Evolutionary conservation across 164 flowering plant species (phyloP).

Genomic region (Dillenia suffruticosa): DNA sequence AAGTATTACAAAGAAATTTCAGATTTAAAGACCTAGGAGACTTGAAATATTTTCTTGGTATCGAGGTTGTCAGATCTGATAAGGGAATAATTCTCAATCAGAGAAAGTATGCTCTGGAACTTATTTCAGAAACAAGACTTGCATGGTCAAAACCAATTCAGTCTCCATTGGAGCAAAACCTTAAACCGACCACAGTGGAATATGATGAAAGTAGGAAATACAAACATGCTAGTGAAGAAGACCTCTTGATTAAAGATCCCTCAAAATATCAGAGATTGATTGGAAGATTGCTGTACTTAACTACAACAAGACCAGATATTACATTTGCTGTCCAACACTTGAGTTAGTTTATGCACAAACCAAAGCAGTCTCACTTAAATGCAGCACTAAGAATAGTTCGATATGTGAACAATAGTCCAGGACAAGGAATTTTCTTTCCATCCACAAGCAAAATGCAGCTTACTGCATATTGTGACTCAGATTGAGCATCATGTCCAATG

Average conservation of each 20-base stretch:
- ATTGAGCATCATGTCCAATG: background rate
- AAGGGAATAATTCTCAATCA: background rate
- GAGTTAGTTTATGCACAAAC: background rate
- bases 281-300: background rate
- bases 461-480: background rate
- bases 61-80: background rate
- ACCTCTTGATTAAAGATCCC: background rate
- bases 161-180: background rate
- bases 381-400: background rate
- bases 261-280: background rate
- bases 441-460: background rate
- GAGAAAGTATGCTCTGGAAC: slow-evolving; percentile 1
- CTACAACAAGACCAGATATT: background rate
- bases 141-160: background rate
- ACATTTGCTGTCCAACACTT: background rate
- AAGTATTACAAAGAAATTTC: background rate
- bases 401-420: background rate
- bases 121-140: background rate
- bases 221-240: background rate
- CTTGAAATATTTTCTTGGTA: slow-evolving; percentile 1
- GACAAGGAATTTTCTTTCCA: background rate
- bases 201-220: too few species aligned
- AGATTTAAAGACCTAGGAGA: background rate
- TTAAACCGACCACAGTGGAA: background rate
- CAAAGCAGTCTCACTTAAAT: background rate